Evolutionary conservation across 2,329 filamentous ascomycete genomes (phyloP).

Genomic region (Penicillium sp.): DNA sequence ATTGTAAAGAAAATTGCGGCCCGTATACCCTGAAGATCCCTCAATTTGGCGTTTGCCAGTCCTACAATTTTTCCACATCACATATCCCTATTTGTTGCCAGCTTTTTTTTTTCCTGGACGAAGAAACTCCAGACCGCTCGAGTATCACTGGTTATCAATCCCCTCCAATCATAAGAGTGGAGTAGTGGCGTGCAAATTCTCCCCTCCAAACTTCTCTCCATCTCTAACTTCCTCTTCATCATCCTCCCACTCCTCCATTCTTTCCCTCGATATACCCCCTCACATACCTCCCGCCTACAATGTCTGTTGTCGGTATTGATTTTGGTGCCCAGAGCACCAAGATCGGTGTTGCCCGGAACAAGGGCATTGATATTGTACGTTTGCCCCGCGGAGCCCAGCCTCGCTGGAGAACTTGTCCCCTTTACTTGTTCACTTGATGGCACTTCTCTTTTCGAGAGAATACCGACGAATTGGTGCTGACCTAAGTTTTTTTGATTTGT

Average conservation of each 20-base stretch:
- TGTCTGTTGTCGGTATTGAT: conserved; percentile 79
- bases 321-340: conserved; percentile 96
- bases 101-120: neutral
- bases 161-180: conserved; percentile 40
- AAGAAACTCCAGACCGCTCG: conserved; percentile 30
- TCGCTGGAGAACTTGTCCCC: conserved; percentile 16
- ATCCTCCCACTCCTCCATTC: conserved; percentile 29
- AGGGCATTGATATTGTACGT: conserved; percentile 94
- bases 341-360: conserved; percentile 95
- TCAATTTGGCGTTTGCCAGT: neutral
- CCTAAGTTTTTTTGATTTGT: conserved; percentile 11
- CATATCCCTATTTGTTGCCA: neutral
- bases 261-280: conserved; percentile 22
- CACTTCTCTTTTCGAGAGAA: neutral
- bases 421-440: conserved; percentile 8
- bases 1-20: neutral
- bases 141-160: conserved; percentile 31
- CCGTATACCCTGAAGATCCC: neutral
- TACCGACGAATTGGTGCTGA: conserved; percentile 17
- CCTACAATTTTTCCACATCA: neutral
- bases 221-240: conserved; percentile 27
- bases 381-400: conserved; percentile 27
- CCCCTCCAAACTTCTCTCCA: conserved; percentile 35
- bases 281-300: conserved; percentile 43
- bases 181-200: conserved; percentile 47